phyloP scores from a whole-genome alignment of 2,329 filamentous ascomycete species.

The Cephalotrichum gorgonifer region DNA sequence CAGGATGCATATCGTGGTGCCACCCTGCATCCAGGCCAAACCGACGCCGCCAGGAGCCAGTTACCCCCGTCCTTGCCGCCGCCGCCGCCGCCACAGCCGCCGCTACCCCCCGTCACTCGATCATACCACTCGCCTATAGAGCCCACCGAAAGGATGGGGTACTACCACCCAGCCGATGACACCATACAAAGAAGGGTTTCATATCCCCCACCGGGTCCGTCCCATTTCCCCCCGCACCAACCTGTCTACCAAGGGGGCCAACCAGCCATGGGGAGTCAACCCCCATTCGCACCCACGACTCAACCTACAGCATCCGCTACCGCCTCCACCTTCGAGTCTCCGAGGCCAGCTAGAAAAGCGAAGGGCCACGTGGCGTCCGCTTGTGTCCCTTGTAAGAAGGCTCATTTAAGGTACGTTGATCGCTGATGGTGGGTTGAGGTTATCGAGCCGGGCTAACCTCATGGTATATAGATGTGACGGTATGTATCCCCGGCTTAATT shows the following conservation, averaged over 20 bases:
- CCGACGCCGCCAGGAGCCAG: slow-evolving; percentile 2
- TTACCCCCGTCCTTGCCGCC: slow-evolving; percentile 6
- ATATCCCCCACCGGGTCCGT: slow-evolving; percentile 11
- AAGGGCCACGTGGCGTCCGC: slow-evolving; percentile 78
- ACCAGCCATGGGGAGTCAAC: not conserved
- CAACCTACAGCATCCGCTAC: slow-evolving; percentile 30
- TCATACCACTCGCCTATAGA: slow-evolving; percentile 23
- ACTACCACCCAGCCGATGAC: slow-evolving; percentile 27
- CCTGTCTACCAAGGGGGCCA: not conserved
- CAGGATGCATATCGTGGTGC: slow-evolving; percentile 40
- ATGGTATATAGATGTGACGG: slow-evolving; percentile 43
- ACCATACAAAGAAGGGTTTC: slow-evolving; percentile 19
- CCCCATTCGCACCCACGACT: slow-evolving; percentile 9
- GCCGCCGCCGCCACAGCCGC: slow-evolving; percentile 14
- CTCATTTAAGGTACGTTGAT: slow-evolving; percentile 55
- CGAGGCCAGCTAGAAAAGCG: slow-evolving; percentile 55
- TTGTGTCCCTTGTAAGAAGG: slow-evolving; percentile 77
- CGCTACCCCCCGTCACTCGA: slow-evolving; percentile 19
- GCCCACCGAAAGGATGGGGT: slow-evolving; percentile 26
- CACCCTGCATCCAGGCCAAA: not conserved
- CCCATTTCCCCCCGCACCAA: slow-evolving; percentile 1
- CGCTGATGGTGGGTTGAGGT: not conserved
- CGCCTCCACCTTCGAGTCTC: slow-evolving; percentile 35
- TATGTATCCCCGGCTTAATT: slow-evolving; percentile 31
- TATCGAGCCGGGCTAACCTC: not conserved